Evolutionary conservation across 768 basidiomycete species (phyloP), one percentile per base, ranked within the genome.

Genomic region (Tulasnella sp.): DNA sequence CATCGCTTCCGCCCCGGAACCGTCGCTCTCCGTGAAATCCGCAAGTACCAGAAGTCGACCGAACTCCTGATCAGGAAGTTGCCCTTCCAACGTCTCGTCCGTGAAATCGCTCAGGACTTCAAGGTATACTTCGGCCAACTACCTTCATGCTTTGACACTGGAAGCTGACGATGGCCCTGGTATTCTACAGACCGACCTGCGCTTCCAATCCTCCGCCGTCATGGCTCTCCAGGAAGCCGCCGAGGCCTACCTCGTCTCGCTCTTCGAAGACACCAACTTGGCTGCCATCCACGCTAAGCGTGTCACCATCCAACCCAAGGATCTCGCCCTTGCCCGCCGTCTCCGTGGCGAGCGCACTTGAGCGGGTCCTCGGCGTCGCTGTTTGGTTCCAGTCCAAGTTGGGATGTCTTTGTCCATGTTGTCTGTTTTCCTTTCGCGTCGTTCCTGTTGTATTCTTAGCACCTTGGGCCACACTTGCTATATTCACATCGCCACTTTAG

Each of bases 21-120:
- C 83, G 97, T 99, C 89, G 97, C 97, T 83, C 96, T 99, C 83
- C 96, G 97, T 91, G 97, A 98, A 89, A 98, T 98, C 85, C 90
- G 97, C 86, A 91, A 96, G 87, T 98, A 98, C 90, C 96, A 98
- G 88, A 98, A 98, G 90, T 96, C 95, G 82, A 98, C 97, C 83
- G 97, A 98, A 90, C 93, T 99, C 83, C 92, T 99, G 85, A 98
- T 99, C 90, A 91, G 97, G 89, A 98, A 98, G 93, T 94, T 99
- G 82, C 97, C 97, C 83, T 98, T 98, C 96, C 97, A 98, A 89
- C 92, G 97, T 84, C 92, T 99, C 84, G 97, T 98, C 83, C 95
- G 95, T 90, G 93, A 96, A 88, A 96, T 96, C 83, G 95, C 95
- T 22, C 95, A 96, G 87, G 95, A 95, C 87, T 96, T 96, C 91